Percentiles rank a stretch among this genome's conserved stretches.
These are phyloP conservation scores for Spizellomyces sp. DNA, from an alignment of 192 early-diverging fungal species.

Conservation along the genomic window DNA sequence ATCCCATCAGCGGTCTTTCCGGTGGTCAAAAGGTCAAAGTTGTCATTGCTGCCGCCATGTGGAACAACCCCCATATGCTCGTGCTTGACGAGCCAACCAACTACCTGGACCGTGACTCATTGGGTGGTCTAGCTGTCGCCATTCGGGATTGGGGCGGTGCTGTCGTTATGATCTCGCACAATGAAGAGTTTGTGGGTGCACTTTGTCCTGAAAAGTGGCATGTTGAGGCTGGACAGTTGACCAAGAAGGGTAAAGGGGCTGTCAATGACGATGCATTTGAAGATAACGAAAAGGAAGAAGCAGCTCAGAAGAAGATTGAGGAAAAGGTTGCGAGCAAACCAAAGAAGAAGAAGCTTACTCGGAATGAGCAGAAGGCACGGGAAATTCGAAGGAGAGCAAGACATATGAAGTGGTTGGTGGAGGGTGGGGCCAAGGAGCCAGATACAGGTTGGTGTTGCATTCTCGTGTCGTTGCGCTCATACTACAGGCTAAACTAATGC, in stretches of 20 bases:
- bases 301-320: slow-evolving; percentile 43
- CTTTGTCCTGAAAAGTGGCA: slow-evolving; percentile 76
- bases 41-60: slow-evolving; percentile 81
- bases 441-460: slow-evolving; percentile 35
- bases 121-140: slow-evolving; percentile 70
- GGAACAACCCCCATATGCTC: slow-evolving; percentile 84
- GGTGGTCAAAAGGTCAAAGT: slow-evolving; percentile 88
- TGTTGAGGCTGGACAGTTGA: slow-evolving; percentile 59
- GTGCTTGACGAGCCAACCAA: slow-evolving; percentile 69
- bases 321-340: slow-evolving; percentile 44
- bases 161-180: slow-evolving; percentile 82
- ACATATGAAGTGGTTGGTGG: slow-evolving; percentile 49
- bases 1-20: slow-evolving; percentile 67
- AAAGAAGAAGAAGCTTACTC: slow-evolving; percentile 55
- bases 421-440: slow-evolving; percentile 43
- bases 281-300: slow-evolving; percentile 40
- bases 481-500: too few relatives aligned
- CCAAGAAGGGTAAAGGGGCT: slow-evolving; percentile 37
- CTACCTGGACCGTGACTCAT: slow-evolving; percentile 73
- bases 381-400: slow-evolving; percentile 46
- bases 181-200: slow-evolving; percentile 74
- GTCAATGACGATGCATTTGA: slow-evolving; percentile 47
- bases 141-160: slow-evolving; percentile 76
- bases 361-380: slow-evolving; percentile 52
- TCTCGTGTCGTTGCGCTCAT: too few relatives aligned